Evolutionary conservation across 2,329 filamentous ascomycete species (phyloP).

Genomic region (Pyricularia sp.): DNA sequence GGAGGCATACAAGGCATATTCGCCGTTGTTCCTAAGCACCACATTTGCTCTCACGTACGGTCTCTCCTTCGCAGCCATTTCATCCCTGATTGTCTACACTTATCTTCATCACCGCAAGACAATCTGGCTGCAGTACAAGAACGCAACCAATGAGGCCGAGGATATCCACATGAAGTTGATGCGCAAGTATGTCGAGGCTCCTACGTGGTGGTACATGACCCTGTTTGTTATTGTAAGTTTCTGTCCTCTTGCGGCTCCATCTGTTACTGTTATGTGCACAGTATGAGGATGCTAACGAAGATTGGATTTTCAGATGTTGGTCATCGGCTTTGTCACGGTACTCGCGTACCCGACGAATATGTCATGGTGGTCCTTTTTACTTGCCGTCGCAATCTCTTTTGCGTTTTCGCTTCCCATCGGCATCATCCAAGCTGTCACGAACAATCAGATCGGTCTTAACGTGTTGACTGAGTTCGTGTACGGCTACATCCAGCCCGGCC

Average conservation of each 20-base stretch:
- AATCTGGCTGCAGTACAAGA: slow-evolving; percentile 54
- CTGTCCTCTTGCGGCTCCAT: background rate
- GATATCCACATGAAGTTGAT: slow-evolving; percentile 58
- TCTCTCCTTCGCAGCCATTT: slow-evolving; percentile 62
- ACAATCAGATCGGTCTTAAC: slow-evolving; percentile 64
- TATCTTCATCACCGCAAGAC: slow-evolving; percentile 57
- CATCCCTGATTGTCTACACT: slow-evolving; percentile 60
- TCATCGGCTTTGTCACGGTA: slow-evolving; percentile 42
- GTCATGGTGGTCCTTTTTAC: slow-evolving; percentile 62
- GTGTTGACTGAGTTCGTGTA: slow-evolving; percentile 67
- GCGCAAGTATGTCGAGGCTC: slow-evolving; percentile 52
- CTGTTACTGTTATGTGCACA: slow-evolving; percentile 9
- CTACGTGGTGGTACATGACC: slow-evolving; percentile 53
- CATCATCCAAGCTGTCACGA: slow-evolving; percentile 61
- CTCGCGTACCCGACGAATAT: slow-evolving; percentile 57
- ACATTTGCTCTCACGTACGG: slow-evolving; percentile 64
- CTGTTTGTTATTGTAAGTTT: slow-evolving; percentile 34
- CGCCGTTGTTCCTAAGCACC: slow-evolving; percentile 60
- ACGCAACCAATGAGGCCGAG: slow-evolving; percentile 48
- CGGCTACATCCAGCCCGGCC: slow-evolving; percentile 66
- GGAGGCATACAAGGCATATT: slow-evolving; percentile 56
- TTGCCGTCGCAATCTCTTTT: slow-evolving; percentile 55
- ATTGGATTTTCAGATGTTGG: slow-evolving; percentile 32
- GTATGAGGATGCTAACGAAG: background rate
- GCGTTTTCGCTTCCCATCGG: slow-evolving; percentile 57